Conservation (phyloP, 2,329 filamentous ascomycete genomes). For the Phaeosphaeriaceae sp. region DNA sequence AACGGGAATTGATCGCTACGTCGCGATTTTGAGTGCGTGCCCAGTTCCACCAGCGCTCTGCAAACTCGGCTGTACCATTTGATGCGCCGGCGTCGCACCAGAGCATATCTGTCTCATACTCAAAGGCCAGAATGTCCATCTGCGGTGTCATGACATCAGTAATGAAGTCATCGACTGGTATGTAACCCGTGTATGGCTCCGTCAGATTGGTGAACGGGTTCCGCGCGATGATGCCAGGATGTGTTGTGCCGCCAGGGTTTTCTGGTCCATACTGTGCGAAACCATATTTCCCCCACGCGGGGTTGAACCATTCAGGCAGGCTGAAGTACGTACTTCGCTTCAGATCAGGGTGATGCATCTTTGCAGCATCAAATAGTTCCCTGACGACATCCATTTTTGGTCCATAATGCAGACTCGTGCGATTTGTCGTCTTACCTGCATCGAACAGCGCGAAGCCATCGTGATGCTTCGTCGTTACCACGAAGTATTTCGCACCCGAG, state of each 20-base stretch:
- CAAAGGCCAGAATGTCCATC: conserved; percentile 52
- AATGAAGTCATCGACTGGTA: conserved; percentile 52
- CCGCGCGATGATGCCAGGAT: not conserved
- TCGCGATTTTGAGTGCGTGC: conserved; percentile 52
- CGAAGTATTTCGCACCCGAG: conserved; percentile 58
- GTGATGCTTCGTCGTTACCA: conserved; percentile 49
- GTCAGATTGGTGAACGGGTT: conserved; percentile 50
- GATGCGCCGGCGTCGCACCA: conserved; percentile 58
- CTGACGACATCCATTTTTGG: conserved; percentile 13
- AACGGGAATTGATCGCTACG: conserved; percentile 65
- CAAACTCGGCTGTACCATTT: conserved; percentile 53
- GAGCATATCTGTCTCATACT: conserved; percentile 56
- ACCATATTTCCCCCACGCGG: conserved; percentile 44
- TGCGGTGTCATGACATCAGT: conserved; percentile 52
- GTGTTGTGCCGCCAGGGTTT: not conserved
- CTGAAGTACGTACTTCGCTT: conserved; percentile 55
- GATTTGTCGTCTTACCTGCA: conserved; percentile 47
- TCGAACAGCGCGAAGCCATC: conserved; percentile 57
- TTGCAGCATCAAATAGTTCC: conserved; percentile 54
- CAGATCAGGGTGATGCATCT: conserved; percentile 52
- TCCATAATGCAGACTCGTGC: conserved; percentile 26
- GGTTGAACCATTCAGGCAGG: conserved; percentile 57
- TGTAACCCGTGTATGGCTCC: conserved; percentile 53
- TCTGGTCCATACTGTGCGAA: not conserved
- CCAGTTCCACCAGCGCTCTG: conserved; percentile 53